These are phyloP conservation scores for Podosphaera xanthii DNA, from an alignment of 2,329 filamentous ascomycete genomes.

Conservation along the genomic window DNA sequence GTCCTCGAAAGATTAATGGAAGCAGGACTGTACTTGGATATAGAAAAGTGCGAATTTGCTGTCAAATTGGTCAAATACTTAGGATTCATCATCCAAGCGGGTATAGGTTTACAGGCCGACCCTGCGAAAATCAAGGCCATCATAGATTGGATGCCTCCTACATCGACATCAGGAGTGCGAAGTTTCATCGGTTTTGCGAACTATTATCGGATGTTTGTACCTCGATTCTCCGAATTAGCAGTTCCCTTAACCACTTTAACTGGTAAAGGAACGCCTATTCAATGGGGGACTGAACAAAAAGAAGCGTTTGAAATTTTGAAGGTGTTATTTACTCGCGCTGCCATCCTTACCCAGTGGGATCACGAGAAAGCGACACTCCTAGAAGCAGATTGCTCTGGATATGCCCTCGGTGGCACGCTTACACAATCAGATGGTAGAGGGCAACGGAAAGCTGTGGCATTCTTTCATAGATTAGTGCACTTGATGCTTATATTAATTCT, in stretches of 20 bases:
- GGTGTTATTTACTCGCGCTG: background rate
- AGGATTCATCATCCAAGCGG: background rate
- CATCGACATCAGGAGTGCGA: background rate
- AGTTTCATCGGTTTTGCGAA: background rate
- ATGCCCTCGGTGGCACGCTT: background rate
- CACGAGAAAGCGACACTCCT: background rate
- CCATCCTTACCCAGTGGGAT: background rate
- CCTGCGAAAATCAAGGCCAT: background rate
- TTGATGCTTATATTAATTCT: too few species aligned
- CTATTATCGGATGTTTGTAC: background rate
- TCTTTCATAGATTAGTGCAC: too few species aligned
- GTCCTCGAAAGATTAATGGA: background rate
- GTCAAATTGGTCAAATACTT: conserved; percentile 1
- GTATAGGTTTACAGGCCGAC: background rate
- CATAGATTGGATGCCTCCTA: background rate
- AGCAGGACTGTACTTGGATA: background rate
- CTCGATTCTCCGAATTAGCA: background rate
- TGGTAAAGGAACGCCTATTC: background rate
- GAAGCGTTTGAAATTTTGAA: background rate
- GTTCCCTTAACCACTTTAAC: background rate
- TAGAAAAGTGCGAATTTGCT: conserved; percentile 2
- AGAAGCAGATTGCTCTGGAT: background rate
- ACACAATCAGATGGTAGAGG: background rate
- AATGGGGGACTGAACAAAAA: background rate
- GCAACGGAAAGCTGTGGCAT: too few species aligned